phyloP scores from a whole-genome alignment of 2,329 filamentous ascomycete species.

The Aspergillus alliaceus region DNA sequence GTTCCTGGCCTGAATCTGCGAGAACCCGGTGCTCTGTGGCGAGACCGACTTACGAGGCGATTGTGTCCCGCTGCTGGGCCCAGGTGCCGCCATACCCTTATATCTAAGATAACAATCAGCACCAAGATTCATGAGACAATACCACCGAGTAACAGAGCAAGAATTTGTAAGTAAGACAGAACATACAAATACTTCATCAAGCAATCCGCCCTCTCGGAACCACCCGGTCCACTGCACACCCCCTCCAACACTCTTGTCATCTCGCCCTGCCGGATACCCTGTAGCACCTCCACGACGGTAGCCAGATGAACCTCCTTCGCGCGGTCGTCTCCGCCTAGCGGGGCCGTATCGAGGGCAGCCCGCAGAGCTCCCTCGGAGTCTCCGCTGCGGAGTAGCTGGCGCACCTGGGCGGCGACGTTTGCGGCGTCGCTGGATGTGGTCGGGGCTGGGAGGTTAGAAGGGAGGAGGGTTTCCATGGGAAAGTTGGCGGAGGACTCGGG shows the following conservation, averaged over 20 bases:
- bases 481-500: conserved; percentile 92
- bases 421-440: conserved; percentile 77
- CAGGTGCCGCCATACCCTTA: conserved; percentile 74
- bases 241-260: conserved; percentile 86
- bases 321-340: conserved; percentile 58
- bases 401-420: conserved; percentile 74
- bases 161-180: neutral
- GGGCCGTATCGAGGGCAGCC: conserved; percentile 79
- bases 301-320: conserved; percentile 81
- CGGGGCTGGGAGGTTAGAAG: conserved; percentile 66
- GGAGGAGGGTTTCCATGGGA: conserved; percentile 78
- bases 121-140: neutral
- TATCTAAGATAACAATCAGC: conserved; percentile 56
- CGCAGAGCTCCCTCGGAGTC: conserved; percentile 84
- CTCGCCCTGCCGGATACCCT: conserved; percentile 93
- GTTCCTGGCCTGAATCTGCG: conserved; percentile 66
- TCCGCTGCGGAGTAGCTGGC: conserved; percentile 82
- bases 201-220: conserved; percentile 82
- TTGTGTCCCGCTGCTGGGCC: conserved; percentile 41
- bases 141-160: neutral
- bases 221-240: conserved; percentile 75
- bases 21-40: conserved; percentile 84
- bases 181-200: conserved; percentile 96
- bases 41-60: conserved; percentile 57
- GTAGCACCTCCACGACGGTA: conserved; percentile 87